These are phyloP conservation scores for Hyparrhenia diplandra DNA, from an alignment of 176 grass and related monocot species.

Conservation along the genomic window DNA sequence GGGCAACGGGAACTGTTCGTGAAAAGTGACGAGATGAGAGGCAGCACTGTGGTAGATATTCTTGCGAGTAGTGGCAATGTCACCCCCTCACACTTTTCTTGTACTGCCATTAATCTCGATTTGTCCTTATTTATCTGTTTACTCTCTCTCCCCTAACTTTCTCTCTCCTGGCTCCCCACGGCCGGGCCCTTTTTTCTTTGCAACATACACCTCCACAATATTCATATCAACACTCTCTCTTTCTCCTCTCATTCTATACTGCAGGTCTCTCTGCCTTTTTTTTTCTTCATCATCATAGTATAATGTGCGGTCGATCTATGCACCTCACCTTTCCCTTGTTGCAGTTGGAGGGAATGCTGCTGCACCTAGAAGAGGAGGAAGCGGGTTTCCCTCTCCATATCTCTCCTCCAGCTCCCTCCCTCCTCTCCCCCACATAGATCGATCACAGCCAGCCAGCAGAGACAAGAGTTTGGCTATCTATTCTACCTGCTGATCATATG, in stretches of 20 bases:
- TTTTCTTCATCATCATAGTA: too few relatives aligned
- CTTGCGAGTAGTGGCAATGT: conserved; percentile 63
- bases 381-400: neutral
- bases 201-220: conserved; percentile 41
- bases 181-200: conserved; percentile 8
- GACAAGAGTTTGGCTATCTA: conserved; percentile 21
- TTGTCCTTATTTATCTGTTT: conserved; percentile 68
- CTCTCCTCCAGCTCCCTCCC: conserved; percentile 2
- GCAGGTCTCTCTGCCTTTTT: conserved; percentile 24
- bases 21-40: conserved; percentile 32
- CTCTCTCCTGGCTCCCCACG: neutral
- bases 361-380: neutral
- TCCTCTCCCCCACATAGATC: neutral
- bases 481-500: conserved; percentile 48
- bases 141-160: neutral
- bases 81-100: conserved; percentile 60
- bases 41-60: conserved; percentile 54
- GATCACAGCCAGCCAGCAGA: conserved; percentile 4
- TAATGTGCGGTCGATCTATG: conserved; percentile 31
- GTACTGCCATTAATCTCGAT: conserved; percentile 60
- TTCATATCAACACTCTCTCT: conserved; percentile 46
- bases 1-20: conserved; percentile 23
- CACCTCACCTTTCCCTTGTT: conserved; percentile 55
- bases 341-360: conserved; percentile 15
- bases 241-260: conserved; percentile 32